These are phyloP conservation scores for Cnidoscolus chayamansa DNA, from an alignment of 441 rosid species.

Conservation along the genomic window DNA sequence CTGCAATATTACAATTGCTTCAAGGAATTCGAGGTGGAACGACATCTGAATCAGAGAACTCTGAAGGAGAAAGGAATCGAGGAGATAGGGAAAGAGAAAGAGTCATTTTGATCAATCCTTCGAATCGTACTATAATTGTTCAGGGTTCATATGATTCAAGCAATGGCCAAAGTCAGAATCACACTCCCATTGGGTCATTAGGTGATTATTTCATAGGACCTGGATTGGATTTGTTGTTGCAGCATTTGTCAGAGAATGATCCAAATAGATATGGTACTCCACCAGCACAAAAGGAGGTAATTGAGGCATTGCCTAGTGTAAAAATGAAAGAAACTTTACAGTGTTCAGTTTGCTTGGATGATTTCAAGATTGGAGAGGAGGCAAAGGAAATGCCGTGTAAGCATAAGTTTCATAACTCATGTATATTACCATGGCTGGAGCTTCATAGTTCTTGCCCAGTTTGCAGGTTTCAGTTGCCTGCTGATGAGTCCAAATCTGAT, in stretches of 20 bases:
- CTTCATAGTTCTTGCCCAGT: constrained; percentile 73
- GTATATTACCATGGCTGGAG: constrained; percentile 73
- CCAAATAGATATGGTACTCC: constrained; percentile 74
- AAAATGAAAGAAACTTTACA: constrained; percentile 47
- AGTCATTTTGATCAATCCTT: constrained; percentile 64
- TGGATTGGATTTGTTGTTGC: constrained; percentile 65
- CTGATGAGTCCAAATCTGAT: constrained; percentile 51
- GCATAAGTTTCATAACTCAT: constrained; percentile 61
- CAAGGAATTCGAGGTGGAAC: constrained; percentile 71
- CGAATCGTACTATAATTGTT: constrained; percentile 56
- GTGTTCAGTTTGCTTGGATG: constrained; percentile 73
- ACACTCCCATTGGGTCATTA: constrained; percentile 48
- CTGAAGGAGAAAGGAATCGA: constrained; percentile 22
- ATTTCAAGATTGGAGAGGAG: constrained; percentile 51
- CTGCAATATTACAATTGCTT: constrained; percentile 61
- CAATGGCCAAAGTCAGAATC: constrained; percentile 38
- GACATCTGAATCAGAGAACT: constrained; percentile 55
- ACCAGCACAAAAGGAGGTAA: constrained; percentile 61
- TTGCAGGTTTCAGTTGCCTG: constrained; percentile 63
- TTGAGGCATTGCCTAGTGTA: constrained; percentile 48
- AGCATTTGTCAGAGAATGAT: constrained; percentile 69
- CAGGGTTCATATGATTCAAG: constrained; percentile 46
- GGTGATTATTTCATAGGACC: constrained; percentile 73
- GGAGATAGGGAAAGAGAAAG: constrained; percentile 54
- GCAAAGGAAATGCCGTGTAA: constrained; percentile 81